phyloP scores from a whole-genome alignment of 2,329 filamentous ascomycete species.

The Coniosporium tulheliwenetii region DNA sequence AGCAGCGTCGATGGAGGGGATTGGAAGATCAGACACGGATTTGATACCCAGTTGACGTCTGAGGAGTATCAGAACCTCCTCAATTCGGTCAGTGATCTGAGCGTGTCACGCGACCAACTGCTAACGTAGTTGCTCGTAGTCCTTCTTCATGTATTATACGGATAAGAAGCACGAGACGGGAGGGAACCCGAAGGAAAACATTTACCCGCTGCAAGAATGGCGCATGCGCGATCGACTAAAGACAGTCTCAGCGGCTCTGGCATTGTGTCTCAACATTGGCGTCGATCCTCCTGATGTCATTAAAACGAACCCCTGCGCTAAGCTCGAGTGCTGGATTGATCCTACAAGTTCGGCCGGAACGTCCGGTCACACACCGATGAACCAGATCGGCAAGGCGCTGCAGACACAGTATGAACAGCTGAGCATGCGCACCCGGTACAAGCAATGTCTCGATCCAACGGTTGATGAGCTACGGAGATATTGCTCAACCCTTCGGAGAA shows the following conservation, averaged over 20 bases:
- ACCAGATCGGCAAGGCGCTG: constrained; percentile 90
- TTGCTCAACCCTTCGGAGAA: constrained; percentile 73
- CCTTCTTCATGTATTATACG: constrained; percentile 99
- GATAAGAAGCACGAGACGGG: constrained; percentile 95
- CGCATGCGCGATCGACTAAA: constrained; percentile 93
- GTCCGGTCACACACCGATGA: constrained; percentile 64
- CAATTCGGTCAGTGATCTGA: constrained; percentile 48
- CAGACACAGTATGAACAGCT: constrained; percentile 93
- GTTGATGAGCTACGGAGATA: constrained; percentile 97
- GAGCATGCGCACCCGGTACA: constrained; percentile 90
- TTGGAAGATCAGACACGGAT: constrained; percentile 62
- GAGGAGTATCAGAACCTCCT: constrained; percentile 77
- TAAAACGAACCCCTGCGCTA: constrained; percentile 85
- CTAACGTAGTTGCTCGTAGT: constrained; percentile 34
- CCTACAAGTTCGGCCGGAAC: constrained; percentile 60
- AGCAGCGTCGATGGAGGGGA: constrained; percentile 31
- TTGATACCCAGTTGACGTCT: constrained; percentile 82
- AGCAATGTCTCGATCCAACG: constrained; percentile 89
- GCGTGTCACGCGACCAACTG: background rate
- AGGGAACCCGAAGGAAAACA: constrained; percentile 57
- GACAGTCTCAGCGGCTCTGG: constrained; percentile 87
- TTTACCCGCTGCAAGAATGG: constrained; percentile 69
- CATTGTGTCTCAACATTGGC: constrained; percentile 90
- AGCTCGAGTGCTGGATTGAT: constrained; percentile 94
- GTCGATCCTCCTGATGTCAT: constrained; percentile 95